phyloP scores from a whole-genome alignment of 371 early-diverging fungal genomes.

The Mortierella sp. region DNA sequence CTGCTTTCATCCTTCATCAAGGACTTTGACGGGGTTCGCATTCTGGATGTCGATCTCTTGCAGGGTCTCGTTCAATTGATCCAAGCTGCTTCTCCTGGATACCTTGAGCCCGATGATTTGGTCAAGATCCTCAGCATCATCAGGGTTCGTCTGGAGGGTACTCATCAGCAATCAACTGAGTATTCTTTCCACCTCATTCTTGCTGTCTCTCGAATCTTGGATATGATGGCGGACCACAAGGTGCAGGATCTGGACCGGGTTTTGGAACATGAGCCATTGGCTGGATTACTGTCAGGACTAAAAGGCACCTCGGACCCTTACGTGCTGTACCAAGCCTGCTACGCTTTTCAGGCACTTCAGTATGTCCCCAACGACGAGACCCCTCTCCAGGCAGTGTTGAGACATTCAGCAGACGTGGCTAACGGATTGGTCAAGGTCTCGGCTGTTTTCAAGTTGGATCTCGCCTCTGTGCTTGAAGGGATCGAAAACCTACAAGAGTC shows the following conservation, averaged over 20 bases:
- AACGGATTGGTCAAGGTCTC: not conserved
- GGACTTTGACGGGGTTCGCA: not conserved
- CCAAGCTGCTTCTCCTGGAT: not conserved
- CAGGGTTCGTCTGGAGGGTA: not conserved
- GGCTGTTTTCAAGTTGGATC: not conserved
- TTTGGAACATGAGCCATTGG: not conserved
- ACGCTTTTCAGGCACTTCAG: conserved; percentile 9
- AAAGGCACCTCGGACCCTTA: not conserved
- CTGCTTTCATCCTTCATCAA: not conserved
- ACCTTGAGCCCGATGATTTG: not conserved
- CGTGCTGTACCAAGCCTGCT: not conserved
- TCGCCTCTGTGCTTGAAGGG: not conserved
- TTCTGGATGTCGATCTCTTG: not conserved
- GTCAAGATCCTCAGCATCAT: not conserved
- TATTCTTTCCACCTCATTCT: not conserved
- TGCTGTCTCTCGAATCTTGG: not conserved
- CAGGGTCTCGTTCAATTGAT: not conserved
- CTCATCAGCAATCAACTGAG: not conserved
- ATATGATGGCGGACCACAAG: conserved; percentile 3
- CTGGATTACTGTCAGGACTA: not conserved
- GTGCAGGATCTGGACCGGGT: not conserved
- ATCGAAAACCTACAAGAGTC: not conserved
- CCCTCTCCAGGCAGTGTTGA: not conserved
- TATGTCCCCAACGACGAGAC: not conserved
- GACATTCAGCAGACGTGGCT: not conserved